These are phyloP conservation scores for Mrakiaceae sp. DNA, from an alignment of 1,284 basidiomycete species.

Conservation along the genomic window DNA sequence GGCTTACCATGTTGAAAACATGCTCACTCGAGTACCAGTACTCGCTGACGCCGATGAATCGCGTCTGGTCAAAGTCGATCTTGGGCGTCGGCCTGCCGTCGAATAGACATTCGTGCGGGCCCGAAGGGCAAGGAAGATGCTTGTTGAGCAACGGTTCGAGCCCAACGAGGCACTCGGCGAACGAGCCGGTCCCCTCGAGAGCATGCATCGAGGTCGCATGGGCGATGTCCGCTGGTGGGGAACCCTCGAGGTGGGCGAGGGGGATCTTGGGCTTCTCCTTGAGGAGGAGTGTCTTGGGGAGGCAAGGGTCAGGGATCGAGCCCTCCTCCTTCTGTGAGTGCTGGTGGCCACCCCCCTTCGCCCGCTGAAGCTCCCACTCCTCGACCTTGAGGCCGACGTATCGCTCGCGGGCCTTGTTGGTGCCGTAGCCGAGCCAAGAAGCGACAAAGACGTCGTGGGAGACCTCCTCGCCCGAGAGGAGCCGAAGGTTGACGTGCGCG, in stretches of 20 bases:
- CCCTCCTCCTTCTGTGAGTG: slow-evolving; percentile 20
- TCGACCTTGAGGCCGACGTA: slow-evolving; percentile 62
- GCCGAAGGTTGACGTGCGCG: slow-evolving; percentile 66
- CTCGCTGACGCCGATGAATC: slow-evolving; percentile 95
- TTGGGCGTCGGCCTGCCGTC: slow-evolving; percentile 78
- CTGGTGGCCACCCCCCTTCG: slow-evolving; percentile 13
- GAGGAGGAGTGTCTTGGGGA: slow-evolving; percentile 62
- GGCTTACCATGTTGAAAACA: slow-evolving; percentile 51
- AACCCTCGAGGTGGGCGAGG: slow-evolving; percentile 6
- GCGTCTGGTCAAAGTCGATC: slow-evolving; percentile 80
- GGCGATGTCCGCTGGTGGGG: slow-evolving; percentile 38
- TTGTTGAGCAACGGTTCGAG: slow-evolving; percentile 78
- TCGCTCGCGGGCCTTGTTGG: slow-evolving; percentile 86
- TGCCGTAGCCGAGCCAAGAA: slow-evolving; percentile 97
- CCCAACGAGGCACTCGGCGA: slow-evolving; percentile 64
- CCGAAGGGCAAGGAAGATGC: slow-evolving; percentile 64
- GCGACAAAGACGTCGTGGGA: slow-evolving; percentile 92
- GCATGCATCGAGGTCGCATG: slow-evolving; percentile 45
- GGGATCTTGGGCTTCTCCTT: slow-evolving; percentile 34
- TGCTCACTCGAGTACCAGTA: slow-evolving; percentile 99
- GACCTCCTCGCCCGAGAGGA: slow-evolving; percentile 76
- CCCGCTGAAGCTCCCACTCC: slow-evolving; percentile 38
- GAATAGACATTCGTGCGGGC: slow-evolving; percentile 62
- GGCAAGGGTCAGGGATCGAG: slow-evolving; percentile 71
- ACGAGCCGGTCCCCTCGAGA: slow-evolving; percentile 81